Evolutionary conservation across 2,329 filamentous ascomycete species (phyloP).

Genomic region (Hymenoscyphus linearis): DNA sequence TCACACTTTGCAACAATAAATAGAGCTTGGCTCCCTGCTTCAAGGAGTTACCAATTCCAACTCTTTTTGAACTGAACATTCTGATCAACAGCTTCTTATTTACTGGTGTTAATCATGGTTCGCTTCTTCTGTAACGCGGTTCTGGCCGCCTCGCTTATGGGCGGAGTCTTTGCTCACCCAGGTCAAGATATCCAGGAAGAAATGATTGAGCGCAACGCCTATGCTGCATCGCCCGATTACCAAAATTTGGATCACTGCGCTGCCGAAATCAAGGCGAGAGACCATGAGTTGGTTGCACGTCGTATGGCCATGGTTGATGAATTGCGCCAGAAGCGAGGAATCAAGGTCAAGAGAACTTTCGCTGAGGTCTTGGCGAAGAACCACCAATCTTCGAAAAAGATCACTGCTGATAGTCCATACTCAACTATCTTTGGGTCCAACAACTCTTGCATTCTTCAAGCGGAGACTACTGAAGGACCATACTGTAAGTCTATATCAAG

Average conservation of each 20-base stretch:
- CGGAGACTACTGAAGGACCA: constrained; percentile 34
- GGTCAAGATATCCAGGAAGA: constrained; percentile 35
- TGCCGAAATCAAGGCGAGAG: constrained; percentile 35
- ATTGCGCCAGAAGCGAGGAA: constrained; percentile 31
- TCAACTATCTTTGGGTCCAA: constrained; percentile 18
- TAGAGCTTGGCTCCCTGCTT: not conserved
- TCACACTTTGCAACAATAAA: no score
- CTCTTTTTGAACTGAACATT: not conserved
- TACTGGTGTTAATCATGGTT: not conserved
- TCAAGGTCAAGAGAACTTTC: constrained; percentile 13
- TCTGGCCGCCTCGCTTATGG: not conserved
- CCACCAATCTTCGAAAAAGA: constrained; percentile 20
- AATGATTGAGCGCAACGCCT: constrained; percentile 33
- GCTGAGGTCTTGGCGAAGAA: constrained; percentile 12
- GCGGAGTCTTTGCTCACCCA: constrained; percentile 32
- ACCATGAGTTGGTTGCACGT: constrained; percentile 32
- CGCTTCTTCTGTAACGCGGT: not conserved
- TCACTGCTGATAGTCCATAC: constrained; percentile 32
- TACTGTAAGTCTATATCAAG: constrained; percentile 23
- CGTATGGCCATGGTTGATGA: constrained; percentile 32
- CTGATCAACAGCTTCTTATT: not conserved
- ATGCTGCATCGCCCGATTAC: constrained; percentile 30
- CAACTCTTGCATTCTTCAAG: constrained; percentile 30
- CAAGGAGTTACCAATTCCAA: not conserved
- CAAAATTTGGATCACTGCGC: constrained; percentile 35